These are phyloP conservation scores for Echium plantagineum DNA, from an alignment of 257 asterid species.

Conservation along the genomic window DNA sequence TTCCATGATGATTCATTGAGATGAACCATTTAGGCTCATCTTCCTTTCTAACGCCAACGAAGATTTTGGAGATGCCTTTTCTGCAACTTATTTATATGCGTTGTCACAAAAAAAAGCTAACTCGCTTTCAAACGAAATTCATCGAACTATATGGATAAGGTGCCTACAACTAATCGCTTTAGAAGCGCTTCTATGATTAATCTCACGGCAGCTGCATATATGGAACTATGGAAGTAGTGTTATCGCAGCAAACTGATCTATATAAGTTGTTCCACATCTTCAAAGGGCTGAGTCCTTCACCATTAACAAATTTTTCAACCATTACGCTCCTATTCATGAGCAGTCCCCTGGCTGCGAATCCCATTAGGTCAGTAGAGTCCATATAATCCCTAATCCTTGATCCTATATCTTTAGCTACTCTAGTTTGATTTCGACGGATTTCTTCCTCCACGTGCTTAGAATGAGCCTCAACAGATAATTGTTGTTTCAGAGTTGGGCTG, in stretches of 20 bases:
- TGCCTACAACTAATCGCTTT: too few relatives aligned
- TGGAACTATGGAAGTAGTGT: conserved; percentile 18
- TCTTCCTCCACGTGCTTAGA: conserved; percentile 18
- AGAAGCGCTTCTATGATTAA: background rate
- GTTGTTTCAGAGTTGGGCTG: conserved; percentile 10
- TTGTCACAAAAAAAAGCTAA: too few relatives aligned
- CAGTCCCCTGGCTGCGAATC: conserved; percentile 69
- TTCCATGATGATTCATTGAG: too few relatives aligned
- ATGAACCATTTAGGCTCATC: too few relatives aligned
- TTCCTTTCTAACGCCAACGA: too few relatives aligned
- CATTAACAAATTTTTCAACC: conserved; percentile 15
- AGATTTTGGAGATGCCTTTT: too few relatives aligned
- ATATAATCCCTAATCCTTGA: conserved; percentile 56
- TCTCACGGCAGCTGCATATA: conserved; percentile 1
- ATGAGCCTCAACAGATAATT: conserved; percentile 11
- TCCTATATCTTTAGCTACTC: conserved; percentile 37
- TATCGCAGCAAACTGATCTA: conserved; percentile 28
- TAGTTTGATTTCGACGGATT: conserved; percentile 14
- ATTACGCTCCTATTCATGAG: conserved; percentile 15
- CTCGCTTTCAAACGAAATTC: too few relatives aligned
- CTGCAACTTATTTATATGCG: too few relatives aligned
- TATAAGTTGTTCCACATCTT: conserved; percentile 42
- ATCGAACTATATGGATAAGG: too few relatives aligned
- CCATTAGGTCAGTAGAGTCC: conserved; percentile 41
- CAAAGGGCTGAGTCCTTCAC: conserved; percentile 33